Percentiles rank a stretch among this genome's conserved stretches.
These are phyloP conservation scores for Physaria fendleri DNA, from an alignment of 345 rosid species.

Conservation along the genomic window DNA sequence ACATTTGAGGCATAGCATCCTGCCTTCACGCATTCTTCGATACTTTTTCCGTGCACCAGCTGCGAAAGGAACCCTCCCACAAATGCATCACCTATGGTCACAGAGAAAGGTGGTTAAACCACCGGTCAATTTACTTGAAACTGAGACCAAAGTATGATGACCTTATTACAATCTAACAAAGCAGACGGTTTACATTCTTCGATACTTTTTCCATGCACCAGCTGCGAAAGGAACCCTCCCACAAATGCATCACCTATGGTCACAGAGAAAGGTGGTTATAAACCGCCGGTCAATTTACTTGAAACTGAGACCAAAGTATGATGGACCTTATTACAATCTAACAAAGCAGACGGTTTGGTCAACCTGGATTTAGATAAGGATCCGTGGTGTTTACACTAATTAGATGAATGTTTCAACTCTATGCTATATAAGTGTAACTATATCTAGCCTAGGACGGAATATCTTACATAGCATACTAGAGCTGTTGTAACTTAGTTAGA, in stretches of 20 bases:
- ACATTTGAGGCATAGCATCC: conserved; percentile 80
- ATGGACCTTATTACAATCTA: too few relatives aligned
- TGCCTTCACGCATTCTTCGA: conserved; percentile 70
- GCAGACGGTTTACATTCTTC: conserved; percentile 37
- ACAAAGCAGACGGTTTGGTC: not conserved
- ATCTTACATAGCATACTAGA: not conserved
- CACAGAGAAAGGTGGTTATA: too few relatives aligned
- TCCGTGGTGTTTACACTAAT: not conserved
- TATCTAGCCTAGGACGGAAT: too few relatives aligned
- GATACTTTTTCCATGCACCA: conserved; percentile 65
- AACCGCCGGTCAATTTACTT: too few relatives aligned
- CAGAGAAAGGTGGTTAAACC: too few relatives aligned
- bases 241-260: conserved; percentile 85
- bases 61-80: conserved; percentile 66
- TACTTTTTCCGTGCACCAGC: conserved; percentile 61
- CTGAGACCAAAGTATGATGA: too few relatives aligned
- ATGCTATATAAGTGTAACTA: too few relatives aligned
- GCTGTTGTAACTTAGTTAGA: not conserved
- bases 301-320: too few relatives aligned
- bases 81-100: conserved; percentile 90
- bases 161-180: not conserved
- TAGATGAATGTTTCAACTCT: too few relatives aligned
- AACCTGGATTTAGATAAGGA: not conserved
- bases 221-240: conserved; percentile 64
- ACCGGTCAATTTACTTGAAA: too few relatives aligned